These are phyloP conservation scores for Paxillus involutus DNA, from an alignment of 768 basidiomycete genomes.

Conservation along the genomic window DNA sequence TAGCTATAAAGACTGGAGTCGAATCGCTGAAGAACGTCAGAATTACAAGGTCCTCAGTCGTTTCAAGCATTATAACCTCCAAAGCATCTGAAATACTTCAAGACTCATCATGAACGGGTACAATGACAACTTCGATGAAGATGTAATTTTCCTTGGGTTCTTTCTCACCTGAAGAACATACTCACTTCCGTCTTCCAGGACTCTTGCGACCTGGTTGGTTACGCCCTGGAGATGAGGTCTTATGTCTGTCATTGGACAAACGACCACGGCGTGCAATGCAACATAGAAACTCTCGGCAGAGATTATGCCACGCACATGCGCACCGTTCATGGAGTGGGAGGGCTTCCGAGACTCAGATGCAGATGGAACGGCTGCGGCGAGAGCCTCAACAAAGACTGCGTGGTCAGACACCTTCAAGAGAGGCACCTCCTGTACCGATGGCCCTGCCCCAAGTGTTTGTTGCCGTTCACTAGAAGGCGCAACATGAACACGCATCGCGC, in stretches of 20 bases:
- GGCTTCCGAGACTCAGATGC: conserved; percentile 5
- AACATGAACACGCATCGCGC: conserved; percentile 16
- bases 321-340: conserved; percentile 4
- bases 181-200: conserved; percentile 8
- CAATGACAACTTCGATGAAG: conserved; percentile 10
- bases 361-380: conserved; percentile 20
- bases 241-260: conserved; percentile 11
- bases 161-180: background rate
- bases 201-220: conserved; percentile 6
- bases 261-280: conserved; percentile 10
- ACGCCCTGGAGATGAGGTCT: background rate
- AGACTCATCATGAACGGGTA: conserved; percentile 1
- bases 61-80: background rate
- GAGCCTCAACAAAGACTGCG: conserved; percentile 5
- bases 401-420: conserved; percentile 25
- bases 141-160: conserved; percentile 4
- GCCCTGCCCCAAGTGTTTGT: conserved; percentile 20
- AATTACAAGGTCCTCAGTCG: background rate
- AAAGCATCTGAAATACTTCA: background rate
- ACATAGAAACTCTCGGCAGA: conserved; percentile 5
- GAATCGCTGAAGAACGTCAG: background rate
- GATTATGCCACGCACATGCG: conserved; percentile 20
- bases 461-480: conserved; percentile 19
- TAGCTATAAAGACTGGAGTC: too few relatives aligned
- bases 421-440: conserved; percentile 21